Conservation (phyloP, 345 rosid genomes). For the Gynandropsis gynandra region DNA sequence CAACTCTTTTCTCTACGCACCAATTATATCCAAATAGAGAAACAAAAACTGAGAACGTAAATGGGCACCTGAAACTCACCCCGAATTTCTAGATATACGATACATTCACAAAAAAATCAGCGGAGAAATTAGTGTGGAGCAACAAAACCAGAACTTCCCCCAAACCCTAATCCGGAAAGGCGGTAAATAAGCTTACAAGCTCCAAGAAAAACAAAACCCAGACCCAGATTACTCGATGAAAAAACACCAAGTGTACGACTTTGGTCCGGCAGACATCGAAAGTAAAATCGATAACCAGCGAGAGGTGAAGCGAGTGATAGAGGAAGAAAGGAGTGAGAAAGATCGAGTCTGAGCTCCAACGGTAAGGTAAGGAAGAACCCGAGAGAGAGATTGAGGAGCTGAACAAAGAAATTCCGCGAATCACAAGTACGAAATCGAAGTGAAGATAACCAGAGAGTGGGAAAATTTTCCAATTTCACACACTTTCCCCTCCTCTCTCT, state of each 20-base stretch:
- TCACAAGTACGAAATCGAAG: slow-evolving; percentile 33
- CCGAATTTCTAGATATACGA: slow-evolving; percentile 15
- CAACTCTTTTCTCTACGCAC: slow-evolving; percentile 20
- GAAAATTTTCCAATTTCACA: slow-evolving; percentile 30
- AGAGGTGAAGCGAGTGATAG: slow-evolving; percentile 3
- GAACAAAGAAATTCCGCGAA: slow-evolving; percentile 11
- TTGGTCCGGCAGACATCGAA: slow-evolving; percentile 4
- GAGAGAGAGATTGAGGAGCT: slow-evolving; percentile 21
- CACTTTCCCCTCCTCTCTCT: slow-evolving; percentile 32
- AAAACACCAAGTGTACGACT: slow-evolving; percentile 20
- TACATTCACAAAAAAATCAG: slow-evolving; percentile 14
- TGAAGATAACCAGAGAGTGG: slow-evolving; percentile 21
- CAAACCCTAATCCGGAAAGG: slow-evolving; percentile 16
- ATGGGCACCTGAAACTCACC: slow-evolving; percentile 16
- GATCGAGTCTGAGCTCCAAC: slow-evolving; percentile 7
- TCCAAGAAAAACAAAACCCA: slow-evolving; percentile 31
- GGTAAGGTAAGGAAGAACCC: slow-evolving; percentile 15
- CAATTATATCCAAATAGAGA: slow-evolving; percentile 25
- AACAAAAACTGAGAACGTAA: slow-evolving; percentile 18
- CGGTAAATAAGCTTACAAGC: slow-evolving; percentile 19
- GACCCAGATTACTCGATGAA: slow-evolving; percentile 26
- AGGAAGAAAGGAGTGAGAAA: not conserved
- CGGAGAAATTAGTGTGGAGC: not conserved
- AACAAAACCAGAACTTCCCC: slow-evolving; percentile 21
- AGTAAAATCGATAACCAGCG: slow-evolving; percentile 13